Percentiles rank a stretch among this genome's conserved stretches.
Evolutionary conservation across 1,284 basidiomycete species (phyloP).

Genomic region (Puccinia coronata): DNA sequence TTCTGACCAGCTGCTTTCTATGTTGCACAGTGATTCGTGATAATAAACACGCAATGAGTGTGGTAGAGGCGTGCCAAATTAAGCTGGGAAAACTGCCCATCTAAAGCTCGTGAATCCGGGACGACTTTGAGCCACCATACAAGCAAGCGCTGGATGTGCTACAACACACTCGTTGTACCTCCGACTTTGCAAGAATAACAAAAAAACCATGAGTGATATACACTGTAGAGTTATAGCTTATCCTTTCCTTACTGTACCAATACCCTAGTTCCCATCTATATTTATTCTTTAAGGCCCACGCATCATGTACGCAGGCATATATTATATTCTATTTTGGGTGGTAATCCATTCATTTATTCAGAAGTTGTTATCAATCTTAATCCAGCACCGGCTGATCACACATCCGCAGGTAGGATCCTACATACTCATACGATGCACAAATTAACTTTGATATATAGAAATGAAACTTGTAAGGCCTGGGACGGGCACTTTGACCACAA

Average conservation of each 20-base stretch:
- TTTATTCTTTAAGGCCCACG: neutral
- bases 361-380: too few relatives aligned
- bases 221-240: neutral
- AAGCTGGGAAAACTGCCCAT: constrained; percentile 38
- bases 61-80: constrained; percentile 33
- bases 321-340: neutral
- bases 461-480: neutral
- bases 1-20: neutral
- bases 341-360: neutral
- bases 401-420: too few relatives aligned
- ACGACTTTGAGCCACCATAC: neutral
- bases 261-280: neutral
- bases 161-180: neutral
- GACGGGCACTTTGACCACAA: neutral
- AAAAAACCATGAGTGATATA: neutral
- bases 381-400: too few relatives aligned
- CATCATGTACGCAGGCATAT: neutral
- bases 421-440: too few relatives aligned
- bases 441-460: neutral
- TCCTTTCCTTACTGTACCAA: neutral
- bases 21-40: constrained; percentile 15
- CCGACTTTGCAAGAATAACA: neutral
- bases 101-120: too few relatives aligned
- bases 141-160: neutral
- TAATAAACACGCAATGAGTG: constrained; percentile 4